Conservation (phyloP, 441 rosid species). For the Syzygium syzygioides region DNA sequence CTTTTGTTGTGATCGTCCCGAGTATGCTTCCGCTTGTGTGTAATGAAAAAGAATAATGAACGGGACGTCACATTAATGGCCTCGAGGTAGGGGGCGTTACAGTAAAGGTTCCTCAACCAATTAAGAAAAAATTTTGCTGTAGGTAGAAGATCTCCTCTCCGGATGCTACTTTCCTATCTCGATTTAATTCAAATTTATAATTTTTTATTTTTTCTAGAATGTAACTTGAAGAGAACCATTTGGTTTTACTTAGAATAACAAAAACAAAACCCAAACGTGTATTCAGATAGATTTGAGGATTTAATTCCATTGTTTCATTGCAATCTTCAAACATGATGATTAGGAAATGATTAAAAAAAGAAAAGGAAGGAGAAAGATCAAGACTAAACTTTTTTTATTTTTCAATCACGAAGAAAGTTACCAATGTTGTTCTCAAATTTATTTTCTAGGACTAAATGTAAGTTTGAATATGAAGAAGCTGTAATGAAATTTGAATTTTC, state of each 20-base stretch:
- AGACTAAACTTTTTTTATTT: background rate
- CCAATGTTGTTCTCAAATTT: background rate
- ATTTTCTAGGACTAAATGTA: background rate
- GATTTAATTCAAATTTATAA: background rate
- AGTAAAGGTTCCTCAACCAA: too few relatives aligned
- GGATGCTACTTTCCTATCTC: background rate
- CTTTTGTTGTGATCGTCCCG: too few relatives aligned
- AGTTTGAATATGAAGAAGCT: background rate
- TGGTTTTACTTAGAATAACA: background rate
- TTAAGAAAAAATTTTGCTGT: too few relatives aligned
- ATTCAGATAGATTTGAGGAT: background rate
- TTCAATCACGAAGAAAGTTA: background rate
- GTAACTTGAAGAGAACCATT: background rate
- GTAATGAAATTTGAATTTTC: background rate
- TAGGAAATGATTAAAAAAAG: background rate
- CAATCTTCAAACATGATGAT: background rate
- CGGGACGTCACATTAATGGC: too few relatives aligned
- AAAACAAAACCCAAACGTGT: background rate
- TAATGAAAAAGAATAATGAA: too few relatives aligned
- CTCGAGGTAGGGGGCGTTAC: too few relatives aligned
- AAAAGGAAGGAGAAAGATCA: background rate
- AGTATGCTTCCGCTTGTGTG: too few relatives aligned
- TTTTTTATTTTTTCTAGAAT: too few relatives aligned
- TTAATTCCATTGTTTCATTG: background rate
- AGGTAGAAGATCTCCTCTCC: background rate